Conservation (phyloP, 2,329 filamentous ascomycete species). For the Tolypocladium album region DNA sequence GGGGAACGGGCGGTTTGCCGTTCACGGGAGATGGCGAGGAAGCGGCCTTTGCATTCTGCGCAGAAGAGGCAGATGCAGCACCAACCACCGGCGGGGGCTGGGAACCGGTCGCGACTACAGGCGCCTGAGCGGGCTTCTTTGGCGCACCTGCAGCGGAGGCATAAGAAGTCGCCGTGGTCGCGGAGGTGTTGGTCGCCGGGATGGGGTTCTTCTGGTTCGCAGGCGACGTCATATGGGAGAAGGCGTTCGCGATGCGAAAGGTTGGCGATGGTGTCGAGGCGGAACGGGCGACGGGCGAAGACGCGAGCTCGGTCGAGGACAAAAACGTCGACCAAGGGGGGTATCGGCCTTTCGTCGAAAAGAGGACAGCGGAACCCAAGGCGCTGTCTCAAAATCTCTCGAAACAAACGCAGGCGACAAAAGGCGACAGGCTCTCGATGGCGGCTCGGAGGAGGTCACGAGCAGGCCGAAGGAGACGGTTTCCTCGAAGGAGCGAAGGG, state of each 20-base stretch:
- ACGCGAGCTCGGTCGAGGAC: slow-evolving; percentile 5
- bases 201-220: slow-evolving; percentile 41
- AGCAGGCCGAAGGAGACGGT: slow-evolving; percentile 11
- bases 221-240: slow-evolving; percentile 49
- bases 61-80: slow-evolving; percentile 36
- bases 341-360: not conserved
- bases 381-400: slow-evolving; percentile 1
- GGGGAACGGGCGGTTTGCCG: slow-evolving; percentile 64
- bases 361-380: slow-evolving; percentile 2
- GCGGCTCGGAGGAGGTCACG: slow-evolving; percentile 13
- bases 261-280: not conserved
- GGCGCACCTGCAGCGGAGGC: slow-evolving; percentile 54
- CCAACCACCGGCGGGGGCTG: slow-evolving; percentile 42
- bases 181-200: slow-evolving; percentile 47
- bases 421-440: slow-evolving; percentile 7
- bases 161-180: slow-evolving; percentile 52
- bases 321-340: slow-evolving; percentile 6
- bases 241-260: slow-evolving; percentile 15
- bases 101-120: slow-evolving; percentile 49
- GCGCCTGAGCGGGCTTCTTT: slow-evolving; percentile 52
- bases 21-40: slow-evolving; percentile 72
- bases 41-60: slow-evolving; percentile 50
- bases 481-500: slow-evolving; percentile 16
- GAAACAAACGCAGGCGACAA: slow-evolving; percentile 3
- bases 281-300: slow-evolving; percentile 1